A percentile compares a stretch with the other conserved stretches of the same genome.
phyloP scores from a whole-genome alignment of 352 stramenopile species.

The Phytophthora foliorum region DNA sequence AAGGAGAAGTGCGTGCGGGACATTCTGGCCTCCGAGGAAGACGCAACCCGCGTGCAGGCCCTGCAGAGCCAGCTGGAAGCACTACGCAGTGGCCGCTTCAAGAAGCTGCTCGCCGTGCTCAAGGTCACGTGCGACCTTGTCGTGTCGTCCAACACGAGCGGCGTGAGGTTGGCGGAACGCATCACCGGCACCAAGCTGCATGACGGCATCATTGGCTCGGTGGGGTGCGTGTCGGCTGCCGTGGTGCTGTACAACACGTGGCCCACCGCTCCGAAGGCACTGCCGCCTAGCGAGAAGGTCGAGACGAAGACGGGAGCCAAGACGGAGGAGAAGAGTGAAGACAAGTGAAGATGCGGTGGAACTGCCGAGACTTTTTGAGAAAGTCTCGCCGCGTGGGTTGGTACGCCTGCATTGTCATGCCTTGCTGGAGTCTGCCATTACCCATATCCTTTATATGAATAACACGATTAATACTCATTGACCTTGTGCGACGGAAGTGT shows the following conservation, averaged over 20 bases:
- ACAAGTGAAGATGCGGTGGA: constrained; percentile 13
- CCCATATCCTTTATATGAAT: constrained; percentile 25
- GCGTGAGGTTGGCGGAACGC: constrained; percentile 79
- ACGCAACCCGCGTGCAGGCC: constrained; percentile 56
- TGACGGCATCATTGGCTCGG: constrained; percentile 84
- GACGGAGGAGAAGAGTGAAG: constrained; percentile 17
- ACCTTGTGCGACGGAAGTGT: constrained; percentile 12
- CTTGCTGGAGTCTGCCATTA: background rate
- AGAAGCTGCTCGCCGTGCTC: constrained; percentile 86
- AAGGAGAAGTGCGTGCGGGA: constrained; percentile 84
- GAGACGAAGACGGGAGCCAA: constrained; percentile 26
- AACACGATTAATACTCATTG: constrained; percentile 21
- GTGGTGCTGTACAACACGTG: constrained; percentile 90
- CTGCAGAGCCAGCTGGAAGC: constrained; percentile 71
- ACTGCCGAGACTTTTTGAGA: background rate
- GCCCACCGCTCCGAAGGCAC: constrained; percentile 52
- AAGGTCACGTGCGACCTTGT: constrained; percentile 90
- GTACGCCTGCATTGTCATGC: constrained; percentile 15
- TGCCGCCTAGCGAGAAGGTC: constrained; percentile 26
- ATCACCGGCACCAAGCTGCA: constrained; percentile 85
- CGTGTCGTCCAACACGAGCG: constrained; percentile 88
- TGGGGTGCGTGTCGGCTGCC: constrained; percentile 84
- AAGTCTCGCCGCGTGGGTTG: background rate
- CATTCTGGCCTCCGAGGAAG: constrained; percentile 77
- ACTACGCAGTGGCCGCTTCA: constrained; percentile 69